Percentiles rank a stretch among this genome's conserved stretches.
Evolutionary conservation across 73 alveolate species (phyloP).

Genomic region (Tetrahymena thermophila): DNA sequence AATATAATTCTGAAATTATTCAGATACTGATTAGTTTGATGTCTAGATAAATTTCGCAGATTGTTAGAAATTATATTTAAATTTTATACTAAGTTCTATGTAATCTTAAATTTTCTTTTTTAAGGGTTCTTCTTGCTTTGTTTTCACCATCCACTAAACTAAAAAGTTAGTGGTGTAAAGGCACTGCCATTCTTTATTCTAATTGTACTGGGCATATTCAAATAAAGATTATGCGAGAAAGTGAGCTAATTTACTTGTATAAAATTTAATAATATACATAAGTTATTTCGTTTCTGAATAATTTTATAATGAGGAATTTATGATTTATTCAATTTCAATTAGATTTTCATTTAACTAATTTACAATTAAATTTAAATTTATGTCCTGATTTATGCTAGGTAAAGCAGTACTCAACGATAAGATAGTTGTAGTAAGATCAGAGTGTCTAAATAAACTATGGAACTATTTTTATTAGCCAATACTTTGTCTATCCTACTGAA

Average conservation of each 20-base stretch:
- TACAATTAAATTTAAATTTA: too few species aligned
- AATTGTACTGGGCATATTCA: not conserved
- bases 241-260: not conserved
- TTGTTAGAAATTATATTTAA: not conserved
- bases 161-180: not conserved
- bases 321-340: not conserved
- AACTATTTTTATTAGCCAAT: too few species aligned
- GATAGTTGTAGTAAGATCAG: too few species aligned
- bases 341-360: not conserved
- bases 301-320: not conserved
- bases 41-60: not conserved
- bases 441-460: too few species aligned
- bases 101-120: not conserved
- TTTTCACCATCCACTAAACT: not conserved
- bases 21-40: not conserved
- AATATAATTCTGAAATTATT: not conserved
- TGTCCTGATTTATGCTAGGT: not conserved
- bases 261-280: not conserved
- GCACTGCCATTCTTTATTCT: not conserved
- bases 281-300: not conserved
- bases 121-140: not conserved
- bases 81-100: not conserved
- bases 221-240: not conserved
- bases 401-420: not conserved
- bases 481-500: not conserved